phyloP scores from a whole-genome alignment of 1,284 basidiomycete species.

The Meira nashicola region DNA sequence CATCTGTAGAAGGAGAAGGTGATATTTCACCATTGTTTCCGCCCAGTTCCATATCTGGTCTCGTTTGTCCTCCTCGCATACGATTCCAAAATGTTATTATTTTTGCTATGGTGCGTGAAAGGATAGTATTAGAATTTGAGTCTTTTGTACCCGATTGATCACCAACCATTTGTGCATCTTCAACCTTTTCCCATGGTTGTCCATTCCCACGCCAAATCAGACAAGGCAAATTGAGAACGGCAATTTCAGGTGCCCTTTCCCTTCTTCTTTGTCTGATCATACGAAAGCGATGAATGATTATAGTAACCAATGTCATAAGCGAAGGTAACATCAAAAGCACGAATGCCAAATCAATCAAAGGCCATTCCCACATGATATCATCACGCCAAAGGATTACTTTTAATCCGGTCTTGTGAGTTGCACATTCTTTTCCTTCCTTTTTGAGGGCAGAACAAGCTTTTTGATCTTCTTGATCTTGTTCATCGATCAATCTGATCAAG shows the following conservation, averaged over 20 bases:
- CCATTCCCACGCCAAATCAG: conserved; percentile 45
- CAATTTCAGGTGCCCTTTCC: conserved; percentile 44
- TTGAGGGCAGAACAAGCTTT: conserved; percentile 4
- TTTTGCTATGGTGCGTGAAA: background rate
- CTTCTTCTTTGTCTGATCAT: conserved; percentile 36
- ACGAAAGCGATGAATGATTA: conserved; percentile 44
- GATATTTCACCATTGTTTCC: conserved; percentile 5
- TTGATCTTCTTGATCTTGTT: conserved; percentile 31
- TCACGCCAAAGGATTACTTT: conserved; percentile 47
- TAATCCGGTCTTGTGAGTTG: conserved; percentile 21
- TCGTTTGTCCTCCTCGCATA: background rate
- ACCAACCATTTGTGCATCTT: conserved; percentile 12
- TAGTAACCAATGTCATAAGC: conserved; percentile 42
- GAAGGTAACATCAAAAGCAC: conserved; percentile 48
- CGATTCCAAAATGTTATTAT: background rate
- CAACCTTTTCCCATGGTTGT: conserved; percentile 44
- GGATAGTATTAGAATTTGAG: background rate
- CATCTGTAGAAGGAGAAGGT: conserved; percentile 23
- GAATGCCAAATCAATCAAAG: conserved; percentile 45
- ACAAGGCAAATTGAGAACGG: conserved; percentile 44
- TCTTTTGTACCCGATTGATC: background rate
- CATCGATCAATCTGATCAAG: conserved; percentile 36
- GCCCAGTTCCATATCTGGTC: conserved; percentile 5
- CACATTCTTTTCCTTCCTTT: conserved; percentile 14
- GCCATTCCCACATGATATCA: conserved; percentile 44